These are phyloP conservation scores for Kwoniella sp. DNA, from an alignment of 768 basidiomycete genomes.

Conservation along the genomic window DNA sequence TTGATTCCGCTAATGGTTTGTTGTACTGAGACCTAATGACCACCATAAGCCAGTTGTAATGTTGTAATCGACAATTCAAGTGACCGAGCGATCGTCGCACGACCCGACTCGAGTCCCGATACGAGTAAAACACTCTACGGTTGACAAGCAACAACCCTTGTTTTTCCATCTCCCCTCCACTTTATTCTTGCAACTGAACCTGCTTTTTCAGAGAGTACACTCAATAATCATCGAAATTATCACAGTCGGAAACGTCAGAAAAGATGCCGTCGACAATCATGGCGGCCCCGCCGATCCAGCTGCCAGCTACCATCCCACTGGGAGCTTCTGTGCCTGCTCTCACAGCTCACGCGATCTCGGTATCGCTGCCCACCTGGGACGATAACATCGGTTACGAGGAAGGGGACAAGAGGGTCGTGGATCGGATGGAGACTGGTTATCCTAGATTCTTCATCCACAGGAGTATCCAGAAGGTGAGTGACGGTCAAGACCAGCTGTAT, in stretches of 20 bases:
- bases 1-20: too few relatives aligned
- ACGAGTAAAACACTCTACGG: too few relatives aligned
- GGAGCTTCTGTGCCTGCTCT: conserved; percentile 54
- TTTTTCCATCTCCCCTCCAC: conserved; percentile 5
- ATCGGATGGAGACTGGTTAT: conserved; percentile 84
- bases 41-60: too few relatives aligned
- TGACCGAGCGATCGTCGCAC: too few relatives aligned
- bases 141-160: neutral
- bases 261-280: conserved; percentile 22
- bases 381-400: conserved; percentile 93
- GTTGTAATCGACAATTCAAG: too few relatives aligned
- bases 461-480: conserved; percentile 75
- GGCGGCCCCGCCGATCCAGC: conserved; percentile 19
- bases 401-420: conserved; percentile 75
- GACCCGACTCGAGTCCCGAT: too few relatives aligned
- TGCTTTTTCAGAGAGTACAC: too few relatives aligned
- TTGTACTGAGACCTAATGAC: too few relatives aligned
- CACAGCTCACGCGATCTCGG: conserved; percentile 83
- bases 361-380: conserved; percentile 89
- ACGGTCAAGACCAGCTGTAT: neutral
- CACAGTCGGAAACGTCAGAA: too few relatives aligned
- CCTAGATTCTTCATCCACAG: conserved; percentile 92
- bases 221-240: too few relatives aligned
- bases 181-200: neutral
- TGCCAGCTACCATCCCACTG: conserved; percentile 42